Percentiles rank a stretch among this genome's conserved stretches.
Evolutionary conservation across 768 basidiomycete genomes (phyloP).

Genomic region (Aureoboletus auriporus): DNA sequence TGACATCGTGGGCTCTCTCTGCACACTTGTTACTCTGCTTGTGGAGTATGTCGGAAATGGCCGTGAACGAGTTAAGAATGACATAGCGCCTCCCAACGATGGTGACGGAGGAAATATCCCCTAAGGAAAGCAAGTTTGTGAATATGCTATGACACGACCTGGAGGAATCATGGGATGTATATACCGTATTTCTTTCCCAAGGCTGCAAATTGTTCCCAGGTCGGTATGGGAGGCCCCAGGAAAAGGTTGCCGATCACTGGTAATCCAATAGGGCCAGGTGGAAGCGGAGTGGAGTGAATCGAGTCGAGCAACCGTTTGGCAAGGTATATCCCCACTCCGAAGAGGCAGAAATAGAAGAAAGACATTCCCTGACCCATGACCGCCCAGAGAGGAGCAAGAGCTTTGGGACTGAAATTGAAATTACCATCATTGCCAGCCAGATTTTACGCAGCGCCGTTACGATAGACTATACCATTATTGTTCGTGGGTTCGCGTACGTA

Average conservation of each 20-base stretch:
- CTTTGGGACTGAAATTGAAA: too few relatives aligned
- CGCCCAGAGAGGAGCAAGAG: too few relatives aligned
- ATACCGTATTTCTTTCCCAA: slow-evolving; percentile 53
- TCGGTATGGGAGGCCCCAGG: slow-evolving; percentile 47
- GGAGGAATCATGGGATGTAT: slow-evolving; percentile 4
- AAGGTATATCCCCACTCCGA: slow-evolving; percentile 16
- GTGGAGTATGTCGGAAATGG: slow-evolving; percentile 46
- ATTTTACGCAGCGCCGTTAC: too few relatives aligned
- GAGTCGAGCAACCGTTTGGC: not conserved
- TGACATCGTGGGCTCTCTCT: slow-evolving; percentile 12
- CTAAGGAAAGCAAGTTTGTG: slow-evolving; percentile 1
- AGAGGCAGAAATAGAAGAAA: slow-evolving; percentile 6
- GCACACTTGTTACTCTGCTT: slow-evolving; percentile 54
- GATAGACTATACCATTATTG: too few relatives aligned
- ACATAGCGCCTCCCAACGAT: slow-evolving; percentile 45
- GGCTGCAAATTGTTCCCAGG: slow-evolving; percentile 49
- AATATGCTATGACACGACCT: too few relatives aligned
- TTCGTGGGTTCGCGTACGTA: too few relatives aligned
- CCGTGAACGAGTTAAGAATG: slow-evolving; percentile 45
- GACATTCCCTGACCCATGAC: not conserved
- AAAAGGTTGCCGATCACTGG: slow-evolving; percentile 52
- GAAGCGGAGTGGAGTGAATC: slow-evolving; percentile 1
- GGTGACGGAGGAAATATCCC: slow-evolving; percentile 14
- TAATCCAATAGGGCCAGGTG: slow-evolving; percentile 21
- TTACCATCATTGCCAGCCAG: too few relatives aligned